A percentile compares a stretch with the other conserved stretches of the same genome.
Conservation (phyloP, 768 basidiomycete species). For the Mycena maculata region DNA sequence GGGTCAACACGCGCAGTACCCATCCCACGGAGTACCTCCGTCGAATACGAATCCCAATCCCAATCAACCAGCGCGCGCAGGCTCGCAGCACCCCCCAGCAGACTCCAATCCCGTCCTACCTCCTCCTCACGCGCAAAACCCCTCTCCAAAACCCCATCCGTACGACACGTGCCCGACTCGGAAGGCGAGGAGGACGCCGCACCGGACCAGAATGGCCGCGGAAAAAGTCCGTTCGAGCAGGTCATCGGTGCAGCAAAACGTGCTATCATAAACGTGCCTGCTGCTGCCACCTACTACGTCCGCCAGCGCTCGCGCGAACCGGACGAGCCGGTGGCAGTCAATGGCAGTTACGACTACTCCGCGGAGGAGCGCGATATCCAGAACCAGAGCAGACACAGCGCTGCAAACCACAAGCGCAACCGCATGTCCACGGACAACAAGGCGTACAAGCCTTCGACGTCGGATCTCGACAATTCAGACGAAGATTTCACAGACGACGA, state of each 20-base stretch:
- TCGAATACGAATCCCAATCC: conserved; percentile 80
- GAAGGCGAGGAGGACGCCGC: conserved; percentile 65
- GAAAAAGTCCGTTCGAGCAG: conserved; percentile 76
- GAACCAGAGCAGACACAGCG: conserved; percentile 44
- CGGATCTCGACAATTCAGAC: conserved; percentile 74
- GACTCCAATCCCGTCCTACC: conserved; percentile 47
- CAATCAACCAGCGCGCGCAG: conserved; percentile 66
- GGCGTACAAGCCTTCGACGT: conserved; percentile 77
- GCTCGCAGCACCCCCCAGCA: conserved; percentile 71
- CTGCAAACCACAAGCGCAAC: conserved; percentile 58
- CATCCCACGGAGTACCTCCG: conserved; percentile 80
- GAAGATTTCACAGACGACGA: conserved; percentile 68
- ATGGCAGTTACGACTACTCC: conserved; percentile 80
- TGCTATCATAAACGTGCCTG: conserved; percentile 47
- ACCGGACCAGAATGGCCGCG: conserved; percentile 56
- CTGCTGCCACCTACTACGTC: conserved; percentile 72
- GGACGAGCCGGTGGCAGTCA: conserved; percentile 51
- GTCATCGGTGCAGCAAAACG: conserved; percentile 68
- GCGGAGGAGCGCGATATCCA: conserved; percentile 78
- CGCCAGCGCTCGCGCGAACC: conserved; percentile 72
- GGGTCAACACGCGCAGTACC: conserved; percentile 58
- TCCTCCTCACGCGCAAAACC: conserved; percentile 54
- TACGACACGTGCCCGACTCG: conserved; percentile 73
- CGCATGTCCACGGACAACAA: conserved; percentile 84
- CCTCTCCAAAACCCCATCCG: conserved; percentile 65